These are phyloP conservation scores for Aspergillus ibericus DNA, from an alignment of 2,329 filamentous ascomycete species.

Conservation along the genomic window DNA sequence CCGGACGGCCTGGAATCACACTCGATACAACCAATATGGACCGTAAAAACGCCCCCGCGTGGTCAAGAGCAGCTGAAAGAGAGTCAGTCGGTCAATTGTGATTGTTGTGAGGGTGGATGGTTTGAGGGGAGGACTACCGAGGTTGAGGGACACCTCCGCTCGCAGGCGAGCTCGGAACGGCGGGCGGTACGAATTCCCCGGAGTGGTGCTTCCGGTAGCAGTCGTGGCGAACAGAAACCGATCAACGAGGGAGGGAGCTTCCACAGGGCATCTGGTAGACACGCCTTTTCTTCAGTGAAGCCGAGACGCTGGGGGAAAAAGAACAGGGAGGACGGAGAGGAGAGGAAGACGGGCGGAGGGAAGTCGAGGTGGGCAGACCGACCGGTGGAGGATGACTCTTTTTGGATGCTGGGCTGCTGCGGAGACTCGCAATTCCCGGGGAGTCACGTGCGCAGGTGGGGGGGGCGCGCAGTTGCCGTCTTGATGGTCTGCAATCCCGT, in stretches of 20 bases:
- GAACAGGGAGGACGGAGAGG: background rate
- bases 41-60: background rate
- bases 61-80: background rate
- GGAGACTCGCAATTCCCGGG: conserved; percentile 25
- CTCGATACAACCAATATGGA: conserved; percentile 7
- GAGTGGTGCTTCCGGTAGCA: background rate
- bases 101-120: background rate
- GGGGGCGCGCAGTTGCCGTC: background rate
- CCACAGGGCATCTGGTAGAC: background rate
- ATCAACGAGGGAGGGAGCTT: background rate
- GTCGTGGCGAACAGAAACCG: background rate
- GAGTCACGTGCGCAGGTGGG: conserved; percentile 25
- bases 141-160: conserved; percentile 24
- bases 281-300: background rate
- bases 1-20: conserved; percentile 28
- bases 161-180: conserved; percentile 7
- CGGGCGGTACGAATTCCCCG: conserved; percentile 8
- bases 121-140: conserved; percentile 29
- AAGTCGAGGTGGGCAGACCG: conserved; percentile 9
- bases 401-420: conserved; percentile 13
- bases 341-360: conserved; percentile 1
- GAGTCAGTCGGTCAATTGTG: conserved; percentile 1
- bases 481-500: conserved; percentile 14
- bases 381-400: conserved; percentile 17
- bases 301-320: background rate